A percentile compares a stretch with the other conserved stretches of the same genome.
phyloP scores from a whole-genome alignment of 148 eudicot species.

The Camellia granthamiana region DNA sequence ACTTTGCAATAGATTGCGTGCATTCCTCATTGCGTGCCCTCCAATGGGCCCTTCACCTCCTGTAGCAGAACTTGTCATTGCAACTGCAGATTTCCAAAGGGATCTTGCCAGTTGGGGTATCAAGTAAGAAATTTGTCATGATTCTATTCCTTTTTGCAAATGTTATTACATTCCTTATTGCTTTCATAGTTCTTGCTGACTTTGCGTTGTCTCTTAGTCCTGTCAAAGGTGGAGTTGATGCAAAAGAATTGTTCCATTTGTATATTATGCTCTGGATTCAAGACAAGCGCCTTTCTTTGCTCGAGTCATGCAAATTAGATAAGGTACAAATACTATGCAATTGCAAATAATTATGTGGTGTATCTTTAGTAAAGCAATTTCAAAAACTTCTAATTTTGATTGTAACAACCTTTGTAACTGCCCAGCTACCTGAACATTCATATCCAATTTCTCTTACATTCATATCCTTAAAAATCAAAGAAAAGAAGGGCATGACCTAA shows the following conservation, averaged over 20 bases:
- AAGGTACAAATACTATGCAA: conserved; percentile 46
- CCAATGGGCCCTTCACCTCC: conserved; percentile 78
- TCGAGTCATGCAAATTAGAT: conserved; percentile 80
- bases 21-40: conserved; percentile 85
- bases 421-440: conserved; percentile 3
- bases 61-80: conserved; percentile 83
- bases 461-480: background rate
- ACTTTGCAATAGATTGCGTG: conserved; percentile 67
- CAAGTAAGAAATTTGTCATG: conserved; percentile 33
- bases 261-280: conserved; percentile 91
- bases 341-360: background rate
- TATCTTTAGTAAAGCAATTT: background rate
- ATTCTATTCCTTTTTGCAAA: background rate
- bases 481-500: background rate
- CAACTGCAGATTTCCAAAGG: conserved; percentile 88
- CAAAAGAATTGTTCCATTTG: conserved; percentile 85
- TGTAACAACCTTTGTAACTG: background rate
- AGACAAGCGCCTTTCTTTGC: conserved; percentile 82
- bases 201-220: conserved; percentile 43
- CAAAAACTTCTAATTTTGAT: background rate
- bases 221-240: conserved; percentile 92
- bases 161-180: background rate
- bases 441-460: background rate
- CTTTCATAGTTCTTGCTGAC: conserved; percentile 4
- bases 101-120: conserved; percentile 82